Conservation (phyloP, 345 rosid species). For the Eucalyptus lansdowneana region DNA sequence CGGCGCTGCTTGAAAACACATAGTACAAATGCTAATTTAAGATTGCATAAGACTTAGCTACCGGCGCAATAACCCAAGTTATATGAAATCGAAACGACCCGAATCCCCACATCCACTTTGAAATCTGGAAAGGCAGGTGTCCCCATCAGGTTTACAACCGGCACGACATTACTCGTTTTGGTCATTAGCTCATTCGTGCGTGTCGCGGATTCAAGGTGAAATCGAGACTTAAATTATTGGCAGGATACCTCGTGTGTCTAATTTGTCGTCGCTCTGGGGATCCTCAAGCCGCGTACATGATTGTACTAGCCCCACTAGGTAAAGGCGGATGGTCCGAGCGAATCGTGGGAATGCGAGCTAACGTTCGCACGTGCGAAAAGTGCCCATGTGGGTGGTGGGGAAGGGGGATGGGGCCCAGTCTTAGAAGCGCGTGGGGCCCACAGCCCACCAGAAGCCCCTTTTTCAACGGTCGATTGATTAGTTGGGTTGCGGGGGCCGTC, state of each 20-base stretch:
- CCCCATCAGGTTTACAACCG: too few species aligned
- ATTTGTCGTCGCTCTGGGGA: not conserved
- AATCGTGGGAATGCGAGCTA: not conserved
- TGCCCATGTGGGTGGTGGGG: not conserved
- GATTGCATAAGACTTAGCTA: not conserved
- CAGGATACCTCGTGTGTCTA: not conserved
- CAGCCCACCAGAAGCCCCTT: not conserved
- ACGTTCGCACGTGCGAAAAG: not conserved
- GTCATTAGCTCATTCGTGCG: not conserved
- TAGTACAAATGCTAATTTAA: not conserved
- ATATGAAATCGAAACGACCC: too few species aligned
- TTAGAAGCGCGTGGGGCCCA: not conserved
- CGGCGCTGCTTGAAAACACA: not conserved
- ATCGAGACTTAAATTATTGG: not conserved
- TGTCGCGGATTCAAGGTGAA: not conserved
- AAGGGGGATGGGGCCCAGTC: not conserved
- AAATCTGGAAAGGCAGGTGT: too few species aligned
- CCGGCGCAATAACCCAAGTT: not conserved
- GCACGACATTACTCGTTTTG: not conserved
- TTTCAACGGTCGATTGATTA: not conserved
- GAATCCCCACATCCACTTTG: too few species aligned
- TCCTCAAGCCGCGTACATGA: not conserved
- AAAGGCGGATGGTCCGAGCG: not conserved
- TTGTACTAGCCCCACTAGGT: not conserved
- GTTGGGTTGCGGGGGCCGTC: not conserved